phyloP scores from a whole-genome alignment of 2,329 filamentous ascomycete species.

The Xylariales sp. region DNA sequence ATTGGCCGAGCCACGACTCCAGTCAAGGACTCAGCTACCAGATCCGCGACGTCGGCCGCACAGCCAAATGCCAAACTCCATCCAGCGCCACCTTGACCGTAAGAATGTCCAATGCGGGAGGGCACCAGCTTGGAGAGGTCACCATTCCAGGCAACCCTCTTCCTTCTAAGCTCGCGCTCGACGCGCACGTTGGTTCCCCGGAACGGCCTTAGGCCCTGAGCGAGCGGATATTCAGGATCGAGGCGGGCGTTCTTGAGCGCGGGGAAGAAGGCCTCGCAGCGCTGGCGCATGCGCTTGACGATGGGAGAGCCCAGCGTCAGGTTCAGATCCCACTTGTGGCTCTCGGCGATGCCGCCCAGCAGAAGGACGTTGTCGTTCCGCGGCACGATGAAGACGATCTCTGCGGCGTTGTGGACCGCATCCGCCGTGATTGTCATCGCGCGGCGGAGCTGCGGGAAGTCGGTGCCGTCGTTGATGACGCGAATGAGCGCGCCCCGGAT shows the following conservation, averaged over 20 bases:
- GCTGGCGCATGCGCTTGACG: background rate
- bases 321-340: background rate
- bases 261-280: background rate
- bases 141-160: no score
- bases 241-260: background rate
- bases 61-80: background rate
- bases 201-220: background rate
- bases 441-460: background rate
- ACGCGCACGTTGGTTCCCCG: background rate
- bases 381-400: background rate
- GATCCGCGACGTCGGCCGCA: background rate
- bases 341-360: background rate
- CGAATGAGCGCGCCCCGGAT: background rate
- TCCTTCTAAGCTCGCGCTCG: background rate
- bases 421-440: background rate
- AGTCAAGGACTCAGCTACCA: no score
- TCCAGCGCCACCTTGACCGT: background rate
- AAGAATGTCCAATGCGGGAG: background rate
- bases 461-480: background rate
- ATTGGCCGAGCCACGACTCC: conserved; percentile 19
- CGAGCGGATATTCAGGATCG: background rate
- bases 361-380: background rate
- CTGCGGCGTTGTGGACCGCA: background rate
- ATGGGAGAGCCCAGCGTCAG: background rate
- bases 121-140: no score